Evolutionary conservation across 192 early-diverging fungal genomes (phyloP), one percentile per base, ranked within the genome.

Genomic region (Jimgerdemannia flammicorona): DNA sequence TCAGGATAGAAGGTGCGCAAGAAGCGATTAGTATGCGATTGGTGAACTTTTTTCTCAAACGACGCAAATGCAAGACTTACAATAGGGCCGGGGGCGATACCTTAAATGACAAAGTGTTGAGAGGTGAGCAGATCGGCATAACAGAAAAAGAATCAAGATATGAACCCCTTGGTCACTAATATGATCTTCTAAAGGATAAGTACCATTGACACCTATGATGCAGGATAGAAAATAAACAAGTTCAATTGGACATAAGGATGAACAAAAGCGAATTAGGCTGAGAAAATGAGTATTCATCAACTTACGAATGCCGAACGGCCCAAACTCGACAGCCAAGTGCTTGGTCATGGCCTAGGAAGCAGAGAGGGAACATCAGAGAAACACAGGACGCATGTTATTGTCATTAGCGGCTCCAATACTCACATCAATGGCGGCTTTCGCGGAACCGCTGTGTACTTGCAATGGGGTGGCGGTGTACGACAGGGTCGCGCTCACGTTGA

Each of bases 401-500:
- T 1, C 29, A 29, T 29, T 29, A 29, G 29, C 1, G 29, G 29
- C 29, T 29, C 29, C 1, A 1, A 65, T 72, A 67, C 66, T 69
- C 71, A 81, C 80, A 70, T 82, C 81, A 75, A 78, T 70, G 40
- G 79, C 79, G n/a, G 79, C 74, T 64, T 79, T 84, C 40, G 79
- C 79, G 19, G 78, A 76, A 44, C 79, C 78, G 40, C 76, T 74
- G 43, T 78, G 77, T 19, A 78, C 79, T 74, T 87, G 84, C 70
- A 84, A 78, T 10, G 83, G 75, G 4, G 81, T 82, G 41, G 83
- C 89, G 11, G 77, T 80, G 76, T 93, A 93, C 9, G 87, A 88
- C 29, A 93, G 79, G 14, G 90, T 93, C 3, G 93, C 92, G 11
- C 86, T 85, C 40, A 94, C 88, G 78, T 91, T 93, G 72, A 94